Conservation (phyloP, 352 stramenopile species). For the Phytophthora sp. region DNA sequence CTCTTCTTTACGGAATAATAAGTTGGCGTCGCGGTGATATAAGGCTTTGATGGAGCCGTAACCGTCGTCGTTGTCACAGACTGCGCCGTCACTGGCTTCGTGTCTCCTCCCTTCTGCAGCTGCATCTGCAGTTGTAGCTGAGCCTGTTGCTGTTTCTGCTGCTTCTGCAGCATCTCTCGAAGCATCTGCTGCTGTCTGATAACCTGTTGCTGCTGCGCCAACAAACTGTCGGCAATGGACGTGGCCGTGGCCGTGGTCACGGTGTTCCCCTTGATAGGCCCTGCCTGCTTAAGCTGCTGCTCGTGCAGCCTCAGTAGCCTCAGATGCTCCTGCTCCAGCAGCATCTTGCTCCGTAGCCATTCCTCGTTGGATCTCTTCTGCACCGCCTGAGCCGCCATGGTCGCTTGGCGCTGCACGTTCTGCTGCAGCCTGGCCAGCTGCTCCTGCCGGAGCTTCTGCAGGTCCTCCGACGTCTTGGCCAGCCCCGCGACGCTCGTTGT, state of each 20-base stretch:
- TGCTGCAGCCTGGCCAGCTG: slow-evolving; percentile 65
- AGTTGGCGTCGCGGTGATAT: slow-evolving; percentile 4
- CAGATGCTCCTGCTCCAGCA: slow-evolving; percentile 57
- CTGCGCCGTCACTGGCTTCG: slow-evolving; percentile 5
- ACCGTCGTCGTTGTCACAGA: background rate
- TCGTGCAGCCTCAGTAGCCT: slow-evolving; percentile 41
- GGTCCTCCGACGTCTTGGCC: slow-evolving; percentile 44
- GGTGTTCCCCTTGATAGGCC: slow-evolving; percentile 12
- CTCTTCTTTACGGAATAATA: slow-evolving; percentile 41
- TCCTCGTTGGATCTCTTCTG: slow-evolving; percentile 44
- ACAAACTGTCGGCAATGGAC: slow-evolving; percentile 42
- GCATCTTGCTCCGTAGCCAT: slow-evolving; percentile 49
- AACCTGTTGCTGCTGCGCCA: slow-evolving; percentile 57
- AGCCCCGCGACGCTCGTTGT: slow-evolving; percentile 10
- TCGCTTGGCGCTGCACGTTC: slow-evolving; percentile 42
- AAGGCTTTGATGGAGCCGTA: background rate
- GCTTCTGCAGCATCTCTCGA: slow-evolving; percentile 42
- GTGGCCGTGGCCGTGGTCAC: slow-evolving; percentile 26
- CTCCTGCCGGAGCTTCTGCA: slow-evolving; percentile 54
- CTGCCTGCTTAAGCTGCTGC: slow-evolving; percentile 39
- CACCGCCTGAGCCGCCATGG: slow-evolving; percentile 41
- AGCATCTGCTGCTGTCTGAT: slow-evolving; percentile 56
- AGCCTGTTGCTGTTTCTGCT: slow-evolving; percentile 37
- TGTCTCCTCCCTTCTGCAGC: slow-evolving; percentile 22
- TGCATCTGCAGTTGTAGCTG: slow-evolving; percentile 36